Evolutionary conservation across 1,284 basidiomycete species (phyloP), one percentile per base, ranked within the genome.

Genomic region (Cronartium ribicola): DNA sequence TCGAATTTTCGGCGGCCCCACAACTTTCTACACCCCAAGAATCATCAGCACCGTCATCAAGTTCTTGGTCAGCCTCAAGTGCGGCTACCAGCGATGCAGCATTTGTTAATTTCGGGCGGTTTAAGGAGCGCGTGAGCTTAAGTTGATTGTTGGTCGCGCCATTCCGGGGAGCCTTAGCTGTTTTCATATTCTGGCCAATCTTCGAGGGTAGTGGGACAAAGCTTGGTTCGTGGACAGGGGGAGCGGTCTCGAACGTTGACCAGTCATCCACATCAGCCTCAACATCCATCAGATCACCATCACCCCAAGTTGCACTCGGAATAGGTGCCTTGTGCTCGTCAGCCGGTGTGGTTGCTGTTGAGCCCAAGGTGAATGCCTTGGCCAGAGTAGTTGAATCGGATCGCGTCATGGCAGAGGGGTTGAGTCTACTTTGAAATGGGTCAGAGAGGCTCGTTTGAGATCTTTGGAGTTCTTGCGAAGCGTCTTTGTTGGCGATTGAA

Each of bases 231-330:
- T 66, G 43, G 40, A 66, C 55, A 17, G 37, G 17, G 5, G 70
- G 70, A 5, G 63, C 70, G 13, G 70, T 73, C 39, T 73, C 70
- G 41, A 73, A 73, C 11, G 63, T 73, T 29, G 70, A 73, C 94
- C 94, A 96, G 80, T 96, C 94, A 79, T 89, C 93, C 43, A 88
- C 86, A 78, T 96, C 92, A 0, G 90, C 92, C 79, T 93, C 89
- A 8, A 96, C 88, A 78, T 96, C 92, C 81, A 95, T 94, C 70
- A 95, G 81, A 81, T 95, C 90, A 39, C 87, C 87, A 55, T 55
- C 48, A 4, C 79, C 80, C 77, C 79, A 80, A 20, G 75, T 82
- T 4, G 87, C 88, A 88, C 89, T 92, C 29, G 29, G 29, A 29
- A 29, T 29, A 29, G 29, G 29, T 0, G 87, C 85, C 79, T 88